Conservation (phyloP, 1,139 yeast genomes). For the Starmera stellimalicola region DNA sequence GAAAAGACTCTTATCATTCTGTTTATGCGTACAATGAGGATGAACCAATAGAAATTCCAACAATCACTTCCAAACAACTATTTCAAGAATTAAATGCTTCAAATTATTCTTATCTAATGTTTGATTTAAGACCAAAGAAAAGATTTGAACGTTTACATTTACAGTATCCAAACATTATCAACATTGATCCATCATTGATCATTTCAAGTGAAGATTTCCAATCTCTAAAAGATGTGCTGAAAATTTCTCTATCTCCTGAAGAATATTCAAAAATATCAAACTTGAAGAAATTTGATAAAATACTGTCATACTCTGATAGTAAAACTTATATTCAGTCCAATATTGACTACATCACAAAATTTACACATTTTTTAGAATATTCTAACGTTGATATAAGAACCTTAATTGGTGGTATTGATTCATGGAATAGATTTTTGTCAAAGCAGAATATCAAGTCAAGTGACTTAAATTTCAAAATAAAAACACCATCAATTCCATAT, state of each 20-base stretch:
- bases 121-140: slow-evolving; percentile 46
- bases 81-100: slow-evolving; percentile 18
- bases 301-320: slow-evolving; percentile 43
- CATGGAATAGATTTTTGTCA: slow-evolving; percentile 17
- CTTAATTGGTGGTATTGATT: slow-evolving; percentile 20
- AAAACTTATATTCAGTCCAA: slow-evolving; percentile 24
- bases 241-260: slow-evolving; percentile 23
- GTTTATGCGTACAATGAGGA: slow-evolving; percentile 23
- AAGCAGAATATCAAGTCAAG: slow-evolving; percentile 5
- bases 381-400: slow-evolving; percentile 8
- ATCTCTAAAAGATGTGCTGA: slow-evolving; percentile 24
- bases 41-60: slow-evolving; percentile 18
- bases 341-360: slow-evolving; percentile 20
- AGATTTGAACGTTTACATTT: slow-evolving; percentile 47
- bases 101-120: slow-evolving; percentile 24
- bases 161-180: slow-evolving; percentile 36
- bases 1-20: slow-evolving; percentile 28
- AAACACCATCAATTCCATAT: slow-evolving; percentile 3
- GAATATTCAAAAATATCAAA: slow-evolving; percentile 32
- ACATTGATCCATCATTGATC: slow-evolving; percentile 47
- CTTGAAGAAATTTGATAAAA: slow-evolving; percentile 39
- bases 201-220: slow-evolving; percentile 23
- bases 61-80: slow-evolving; percentile 22
- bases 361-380: slow-evolving; percentile 7
- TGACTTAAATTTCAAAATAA: slow-evolving; percentile 9